A percentile compares a stretch with the other conserved stretches of the same genome.
phyloP scores from a whole-genome alignment of 2,329 filamentous ascomycete genomes.

The Talaromyces rugulosus region DNA sequence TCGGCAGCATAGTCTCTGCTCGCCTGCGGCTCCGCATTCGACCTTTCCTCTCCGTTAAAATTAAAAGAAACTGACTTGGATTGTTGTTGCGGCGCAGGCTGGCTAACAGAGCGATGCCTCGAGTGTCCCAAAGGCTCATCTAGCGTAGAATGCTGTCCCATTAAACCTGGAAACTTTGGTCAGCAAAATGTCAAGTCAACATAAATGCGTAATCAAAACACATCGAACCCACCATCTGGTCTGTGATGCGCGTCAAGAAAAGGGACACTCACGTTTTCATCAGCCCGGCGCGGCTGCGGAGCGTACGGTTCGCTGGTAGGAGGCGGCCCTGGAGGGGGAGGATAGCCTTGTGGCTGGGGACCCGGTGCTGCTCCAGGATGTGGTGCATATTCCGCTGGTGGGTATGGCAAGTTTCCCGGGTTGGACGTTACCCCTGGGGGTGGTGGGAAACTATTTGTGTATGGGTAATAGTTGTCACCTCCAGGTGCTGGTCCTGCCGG shows the following conservation, averaged over 20 bases:
- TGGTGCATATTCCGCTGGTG: conserved; percentile 14
- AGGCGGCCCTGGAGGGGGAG: conserved; percentile 28
- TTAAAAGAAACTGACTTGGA: conserved; percentile 34
- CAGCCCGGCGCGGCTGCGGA: conserved; percentile 34
- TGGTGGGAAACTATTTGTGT: conserved; percentile 39
- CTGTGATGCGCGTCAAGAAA: conserved; percentile 32
- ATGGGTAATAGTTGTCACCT: conserved; percentile 33
- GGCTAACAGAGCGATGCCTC: conserved; percentile 19
- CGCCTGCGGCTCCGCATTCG: not conserved
- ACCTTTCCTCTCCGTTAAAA: conserved; percentile 15
- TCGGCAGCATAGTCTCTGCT: conserved; percentile 13
- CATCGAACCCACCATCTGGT: conserved; percentile 41
- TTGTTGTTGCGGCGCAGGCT: conserved; percentile 17
- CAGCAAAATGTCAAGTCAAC: conserved; percentile 6
- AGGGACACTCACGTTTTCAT: conserved; percentile 50
- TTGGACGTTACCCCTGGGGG: conserved; percentile 33
- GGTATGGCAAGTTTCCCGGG: conserved; percentile 17
- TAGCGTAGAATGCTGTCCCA: conserved; percentile 4
- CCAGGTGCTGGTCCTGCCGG: conserved; percentile 25
- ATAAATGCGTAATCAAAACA: conserved; percentile 9
- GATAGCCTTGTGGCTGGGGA: conserved; percentile 36
- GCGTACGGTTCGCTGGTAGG: conserved; percentile 37
- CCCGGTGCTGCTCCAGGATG: conserved; percentile 37
- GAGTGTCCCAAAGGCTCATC: conserved; percentile 2
- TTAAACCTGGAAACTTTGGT: conserved; percentile 19